Base-by-base conservation (phyloP, 805 yeast genomes). In the Lipomyces sp. region DNA sequence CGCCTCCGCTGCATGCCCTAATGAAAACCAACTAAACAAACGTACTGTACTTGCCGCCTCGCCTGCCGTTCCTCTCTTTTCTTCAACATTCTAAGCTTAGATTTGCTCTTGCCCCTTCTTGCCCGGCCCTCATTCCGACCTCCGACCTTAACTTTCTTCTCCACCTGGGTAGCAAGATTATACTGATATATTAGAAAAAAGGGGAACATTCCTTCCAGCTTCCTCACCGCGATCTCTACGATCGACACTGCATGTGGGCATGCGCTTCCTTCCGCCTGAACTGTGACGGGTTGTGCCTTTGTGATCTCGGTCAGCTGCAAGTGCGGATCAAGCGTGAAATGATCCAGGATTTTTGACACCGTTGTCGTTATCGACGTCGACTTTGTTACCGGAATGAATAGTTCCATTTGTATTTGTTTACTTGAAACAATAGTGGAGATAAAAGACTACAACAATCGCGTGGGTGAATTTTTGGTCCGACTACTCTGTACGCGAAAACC, bases 221-320 rank as follows among this genome's bases (percentile, higher is more conserved):
- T 10, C 15, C 63, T 53, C 15, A 39, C 50, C 18, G 60, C 59
- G 30, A 62, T n/a, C 58, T 62, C 68, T n/a, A 33, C 55, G 8
- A 65, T 55, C 10, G 48, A 32, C 11, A 65, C 62, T 3, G 65
- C 65, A n/a, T 50, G 59, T 10, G 64, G 59, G 18, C 62, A 53
- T 35, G 61, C 66, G 32, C 58, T 3, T 8, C 61, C 67, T 11
- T 29, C 24, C 15, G 45, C 67, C n/a, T 45, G 30, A n/a, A 60
- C 24, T 24, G 58, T 18, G 5, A 24, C 54, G 10, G 54, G 54
- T n/a, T 18, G 54, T 11, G 33, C 10, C 45, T 50, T 55, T 6
- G 55, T 50, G 35, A 33, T 34, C 33, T 59, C 62, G 13, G 42
- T 51, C 24, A 58, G 61, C 42, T 32, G 54, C 33, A 42, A 39